Evolutionary conservation across 495 filamentous ascomycete species (phyloP), one percentile per base, ranked within the genome.

Genomic region (Terfezia boudieri): DNA sequence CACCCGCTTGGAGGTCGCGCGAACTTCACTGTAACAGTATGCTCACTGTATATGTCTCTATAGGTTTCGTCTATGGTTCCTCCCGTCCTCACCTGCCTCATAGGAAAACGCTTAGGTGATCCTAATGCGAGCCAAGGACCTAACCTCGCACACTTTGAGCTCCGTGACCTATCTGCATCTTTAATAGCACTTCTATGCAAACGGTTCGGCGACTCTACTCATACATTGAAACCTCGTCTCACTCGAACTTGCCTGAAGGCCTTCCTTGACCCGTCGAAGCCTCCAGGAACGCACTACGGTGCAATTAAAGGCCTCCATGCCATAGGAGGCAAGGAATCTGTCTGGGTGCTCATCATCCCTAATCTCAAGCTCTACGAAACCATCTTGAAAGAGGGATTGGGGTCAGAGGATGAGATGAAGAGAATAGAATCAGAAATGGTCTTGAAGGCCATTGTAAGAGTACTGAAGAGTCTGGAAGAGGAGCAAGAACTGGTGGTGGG

Each of bases 161-260:
- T 98, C 10, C 82, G 90, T 51, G 84, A 93, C 63, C 71, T 89
- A 22, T 77, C 90, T 2, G 85, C 84, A 10, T 80, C 82, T 1
- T 73, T 98, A 1, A 71, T 95, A 14, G 77, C 75, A 22, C 72
- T 75, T 6, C 79, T 95, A 23, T 76, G 79, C 11, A 74, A 71
- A 46, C 85, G 84, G 59, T 94, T 87, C 72, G 76, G 77, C 12
- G 72, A 76, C 41, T 74, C 76, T 12, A 89, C 84, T 43, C 75
- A 79, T 51, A 79, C 80, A 23, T 74, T 98, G 16, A 85, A 85
- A 53, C 80, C 90, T 0, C 80, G 90, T 37, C 76, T 98, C n/a
- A 84, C 86, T 12, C 77, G 90, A 12, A 86, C 85, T 0, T 95
- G 84, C 64, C 75, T 96, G 4, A 94, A 93, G 69, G 71, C 78